Conservation (phyloP, 768 basidiomycete genomes). For the Gyrodon lividus region DNA sequence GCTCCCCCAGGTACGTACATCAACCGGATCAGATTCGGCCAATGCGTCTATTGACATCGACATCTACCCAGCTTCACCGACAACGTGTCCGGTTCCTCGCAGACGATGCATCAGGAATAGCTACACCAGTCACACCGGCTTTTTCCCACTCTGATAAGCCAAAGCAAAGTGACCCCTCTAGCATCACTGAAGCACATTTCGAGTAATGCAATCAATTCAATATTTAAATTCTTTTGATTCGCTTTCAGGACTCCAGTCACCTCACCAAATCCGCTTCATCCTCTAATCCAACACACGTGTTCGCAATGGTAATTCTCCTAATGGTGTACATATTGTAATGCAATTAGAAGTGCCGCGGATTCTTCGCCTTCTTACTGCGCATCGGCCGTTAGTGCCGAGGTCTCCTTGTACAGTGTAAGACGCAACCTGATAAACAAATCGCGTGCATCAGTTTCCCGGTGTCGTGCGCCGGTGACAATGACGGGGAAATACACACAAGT, state of each 20-base stretch:
- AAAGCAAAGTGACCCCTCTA: conserved; percentile 28
- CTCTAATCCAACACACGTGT: conserved; percentile 14
- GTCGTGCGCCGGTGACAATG: conserved; percentile 5
- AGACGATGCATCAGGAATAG: conserved; percentile 59
- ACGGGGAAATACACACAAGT: conserved; percentile 59
- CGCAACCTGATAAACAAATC: conserved; percentile 23
- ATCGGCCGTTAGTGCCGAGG: conserved; percentile 1
- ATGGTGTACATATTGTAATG: conserved; percentile 37
- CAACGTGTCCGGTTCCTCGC: conserved; percentile 79
- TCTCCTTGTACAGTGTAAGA: conserved; percentile 27
- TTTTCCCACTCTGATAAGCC: conserved; percentile 52
- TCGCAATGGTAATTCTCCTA: conserved; percentile 28
- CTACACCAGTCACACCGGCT: conserved; percentile 62
- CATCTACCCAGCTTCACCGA: conserved; percentile 63
- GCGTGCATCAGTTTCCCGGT: neutral
- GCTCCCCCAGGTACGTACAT: conserved; percentile 75
- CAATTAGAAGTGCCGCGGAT: conserved; percentile 15
- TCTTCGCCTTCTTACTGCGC: conserved; percentile 10
- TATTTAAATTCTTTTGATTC: conserved; percentile 7
- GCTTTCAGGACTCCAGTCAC: conserved; percentile 18
- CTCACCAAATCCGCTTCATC: conserved; percentile 11
- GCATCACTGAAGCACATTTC: conserved; percentile 52
- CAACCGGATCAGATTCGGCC: conserved; percentile 1
- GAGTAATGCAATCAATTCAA: conserved; percentile 22
- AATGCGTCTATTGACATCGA: conserved; percentile 17